These are phyloP conservation scores for Adansonia gregorii DNA, from an alignment of 441 rosid species.

Conservation along the genomic window DNA sequence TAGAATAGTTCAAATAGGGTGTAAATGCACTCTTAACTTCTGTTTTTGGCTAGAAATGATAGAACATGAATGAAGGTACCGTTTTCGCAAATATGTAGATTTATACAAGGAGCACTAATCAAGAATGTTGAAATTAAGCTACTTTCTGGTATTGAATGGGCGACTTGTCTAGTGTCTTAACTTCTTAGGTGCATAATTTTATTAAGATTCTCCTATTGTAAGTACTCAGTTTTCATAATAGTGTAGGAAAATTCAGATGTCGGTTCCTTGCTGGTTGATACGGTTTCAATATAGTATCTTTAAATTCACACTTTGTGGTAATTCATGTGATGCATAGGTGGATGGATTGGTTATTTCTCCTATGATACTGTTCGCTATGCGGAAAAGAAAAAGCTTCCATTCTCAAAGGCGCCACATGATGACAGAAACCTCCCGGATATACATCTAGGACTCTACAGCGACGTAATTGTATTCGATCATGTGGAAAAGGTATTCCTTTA, in stretches of 20 bases:
- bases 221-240: background rate
- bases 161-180: background rate
- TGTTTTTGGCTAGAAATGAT: background rate
- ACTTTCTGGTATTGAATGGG: background rate
- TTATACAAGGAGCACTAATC: conserved; percentile 1
- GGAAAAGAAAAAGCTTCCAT: conserved; percentile 77
- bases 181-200: background rate
- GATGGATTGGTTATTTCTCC: conserved; percentile 95
- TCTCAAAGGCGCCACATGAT: conserved; percentile 74
- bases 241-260: conserved; percentile 6
- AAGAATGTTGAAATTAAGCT: conserved; percentile 5
- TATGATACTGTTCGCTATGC: conserved; percentile 85
- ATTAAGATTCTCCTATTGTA: background rate
- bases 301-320: conserved; percentile 8
- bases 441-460: conserved; percentile 81
- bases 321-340: conserved; percentile 56
- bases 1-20: background rate
- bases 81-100: background rate
- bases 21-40: background rate
- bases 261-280: background rate
- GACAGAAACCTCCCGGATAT: conserved; percentile 89
- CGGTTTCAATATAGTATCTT: background rate
- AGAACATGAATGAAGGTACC: background rate
- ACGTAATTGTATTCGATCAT: conserved; percentile 85
- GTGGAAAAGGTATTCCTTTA: conserved; percentile 69